Evolutionary conservation across 2,329 filamentous ascomycete species (phyloP), one percentile per base, ranked within the genome.

Genomic region (Fusarium sp.): DNA sequence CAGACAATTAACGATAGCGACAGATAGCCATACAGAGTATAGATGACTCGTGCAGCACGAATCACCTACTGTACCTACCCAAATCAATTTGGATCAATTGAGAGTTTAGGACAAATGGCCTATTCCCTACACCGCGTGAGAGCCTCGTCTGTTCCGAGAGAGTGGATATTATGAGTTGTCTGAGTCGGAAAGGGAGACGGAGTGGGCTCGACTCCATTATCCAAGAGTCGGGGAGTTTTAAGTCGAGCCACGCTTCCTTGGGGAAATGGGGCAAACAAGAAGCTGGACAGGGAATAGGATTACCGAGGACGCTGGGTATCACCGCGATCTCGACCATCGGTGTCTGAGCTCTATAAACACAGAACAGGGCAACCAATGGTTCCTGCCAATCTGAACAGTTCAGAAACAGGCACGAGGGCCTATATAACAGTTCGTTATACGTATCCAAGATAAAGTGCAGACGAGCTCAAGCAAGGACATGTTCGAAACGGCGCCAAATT

Each of bases 401-500:
- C 31, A 55, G 25, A 39, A 18, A 25, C 23, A 50, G 46, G 41
- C 48, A 46, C 16, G 18, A 45, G 53, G 45, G 37, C 30, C 58
- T 57, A 45, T 49, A 39, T 26, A 48, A 37, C 14, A 13, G 18
- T 28, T 18, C 11, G 19, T 46, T 48, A 48, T 56, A 42, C 16
- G 44, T 30, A 14, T 34, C 25, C 28, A 46, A 52, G 58, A 42
- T 48, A 44, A n/a, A 48, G 51, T 34, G 39, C 31, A 45, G 51
- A 64, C 19, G 50, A 56, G 49, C 41, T 66, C 44, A 64, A 50
- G 45, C 65, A 49, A 42, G 41, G 31, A 39, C 55, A 16, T 28
- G 46, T 43, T 41, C 63, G 63, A 72, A 74, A 75, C 72, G 55
- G 48, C 70, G 55, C 70, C 66, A 71, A 62, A 75, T 75, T 61